Evolutionary conservation across 805 yeast genomes (phyloP).

Genomic region (Priceomyces castillae): DNA sequence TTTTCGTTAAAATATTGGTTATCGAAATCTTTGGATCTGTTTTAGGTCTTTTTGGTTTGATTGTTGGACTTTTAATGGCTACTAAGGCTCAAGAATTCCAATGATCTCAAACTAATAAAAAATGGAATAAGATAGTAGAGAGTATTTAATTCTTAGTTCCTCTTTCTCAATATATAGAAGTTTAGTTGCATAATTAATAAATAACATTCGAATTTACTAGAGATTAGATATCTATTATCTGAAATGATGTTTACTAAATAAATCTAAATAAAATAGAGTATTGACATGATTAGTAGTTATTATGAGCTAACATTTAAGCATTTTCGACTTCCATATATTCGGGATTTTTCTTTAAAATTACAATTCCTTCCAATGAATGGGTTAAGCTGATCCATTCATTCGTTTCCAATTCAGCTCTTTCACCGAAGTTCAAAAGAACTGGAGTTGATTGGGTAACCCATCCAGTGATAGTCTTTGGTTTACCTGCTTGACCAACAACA

Average conservation of each 20-base stretch:
- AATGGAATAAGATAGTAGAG: background rate
- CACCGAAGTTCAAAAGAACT: slow-evolving; percentile 88
- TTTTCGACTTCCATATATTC: slow-evolving; percentile 66
- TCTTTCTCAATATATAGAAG: background rate
- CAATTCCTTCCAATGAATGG: slow-evolving; percentile 86
- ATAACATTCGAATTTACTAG: background rate
- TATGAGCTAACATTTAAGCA: background rate
- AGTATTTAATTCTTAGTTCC: background rate
- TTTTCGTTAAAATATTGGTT: slow-evolving; percentile 93
- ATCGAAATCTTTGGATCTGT: slow-evolving; percentile 97
- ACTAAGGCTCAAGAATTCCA: slow-evolving; percentile 89
- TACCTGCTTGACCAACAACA: slow-evolving; percentile 98
- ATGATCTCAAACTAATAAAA: slow-evolving; percentile 24
- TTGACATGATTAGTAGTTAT: no score
- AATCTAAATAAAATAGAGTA: background rate
- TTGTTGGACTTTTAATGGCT: slow-evolving; percentile 98
- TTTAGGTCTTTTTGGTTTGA: slow-evolving; percentile 90
- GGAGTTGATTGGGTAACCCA: slow-evolving; percentile 99
- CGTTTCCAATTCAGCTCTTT: slow-evolving; percentile 89
- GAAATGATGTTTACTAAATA: background rate
- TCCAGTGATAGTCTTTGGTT: slow-evolving; percentile 97
- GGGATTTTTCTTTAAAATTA: slow-evolving; percentile 86
- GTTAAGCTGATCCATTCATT: slow-evolving; percentile 87
- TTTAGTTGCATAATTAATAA: background rate
- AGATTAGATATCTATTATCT: background rate